These are phyloP conservation scores for Chrysosporium keratinophilum DNA, from an alignment of 2,329 filamentous ascomycete genomes.

Conservation along the genomic window DNA sequence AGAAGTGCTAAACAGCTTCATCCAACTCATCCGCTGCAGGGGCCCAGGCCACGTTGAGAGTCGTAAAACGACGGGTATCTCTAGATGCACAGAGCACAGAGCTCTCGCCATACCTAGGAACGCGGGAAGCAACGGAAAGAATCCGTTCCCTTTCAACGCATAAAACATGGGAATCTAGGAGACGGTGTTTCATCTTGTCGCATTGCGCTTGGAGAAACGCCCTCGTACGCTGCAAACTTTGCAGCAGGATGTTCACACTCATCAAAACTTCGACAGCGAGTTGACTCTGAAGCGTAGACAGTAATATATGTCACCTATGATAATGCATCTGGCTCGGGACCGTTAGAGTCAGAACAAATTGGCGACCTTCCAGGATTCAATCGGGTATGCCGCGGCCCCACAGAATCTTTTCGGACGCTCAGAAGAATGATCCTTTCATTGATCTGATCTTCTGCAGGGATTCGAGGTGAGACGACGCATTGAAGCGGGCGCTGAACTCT, in stretches of 20 bases:
- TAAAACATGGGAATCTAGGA: not conserved
- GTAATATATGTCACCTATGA: not conserved
- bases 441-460: constrained; percentile 1
- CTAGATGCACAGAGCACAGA: not conserved
- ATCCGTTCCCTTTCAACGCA: not conserved
- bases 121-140: not conserved
- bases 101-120: not conserved
- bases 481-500: not conserved
- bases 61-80: constrained; percentile 1
- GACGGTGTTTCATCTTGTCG: not conserved
- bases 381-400: constrained; percentile 4
- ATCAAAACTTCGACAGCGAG: not conserved
- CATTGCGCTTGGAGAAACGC: not conserved
- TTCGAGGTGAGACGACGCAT: not conserved
- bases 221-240: not conserved
- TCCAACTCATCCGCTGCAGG: constrained; percentile 1
- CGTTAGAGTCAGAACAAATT: not conserved
- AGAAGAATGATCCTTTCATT: constrained; percentile 1
- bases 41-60: not conserved
- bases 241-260: not conserved
- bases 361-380: not conserved
- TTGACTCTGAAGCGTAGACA: not conserved
- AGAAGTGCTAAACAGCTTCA: not conserved
- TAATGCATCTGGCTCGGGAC: not conserved
- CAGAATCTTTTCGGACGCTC: constrained; percentile 4